phyloP scores from a whole-genome alignment of 345 rosid species.

The Raphanus sativus region DNA sequence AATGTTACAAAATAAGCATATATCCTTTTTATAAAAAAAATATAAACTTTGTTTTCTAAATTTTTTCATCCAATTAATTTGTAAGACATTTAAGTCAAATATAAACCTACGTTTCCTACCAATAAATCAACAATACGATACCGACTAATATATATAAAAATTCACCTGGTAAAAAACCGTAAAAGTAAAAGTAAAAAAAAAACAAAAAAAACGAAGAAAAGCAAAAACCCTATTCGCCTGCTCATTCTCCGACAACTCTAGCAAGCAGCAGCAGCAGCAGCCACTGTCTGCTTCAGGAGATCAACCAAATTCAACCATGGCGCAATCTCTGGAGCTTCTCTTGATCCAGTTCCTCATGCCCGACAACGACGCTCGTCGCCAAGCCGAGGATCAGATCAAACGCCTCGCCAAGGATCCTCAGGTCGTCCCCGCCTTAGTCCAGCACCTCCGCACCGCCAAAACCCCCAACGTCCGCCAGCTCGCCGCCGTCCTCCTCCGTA shows the following conservation, averaged over 20 bases:
- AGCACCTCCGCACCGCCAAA: constrained; percentile 99
- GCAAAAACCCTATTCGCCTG: constrained; percentile 34
- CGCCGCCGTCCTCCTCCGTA: constrained; percentile 97
- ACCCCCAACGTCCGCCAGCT: constrained; percentile 97
- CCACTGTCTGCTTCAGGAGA: constrained; percentile 27
- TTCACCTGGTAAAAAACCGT: neutral
- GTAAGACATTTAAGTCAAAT: no score
- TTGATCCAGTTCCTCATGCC: constrained; percentile 98
- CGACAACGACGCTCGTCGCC: constrained; percentile 93
- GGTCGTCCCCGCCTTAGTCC: constrained; percentile 90
- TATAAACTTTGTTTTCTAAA: no score
- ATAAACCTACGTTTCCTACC: neutral
- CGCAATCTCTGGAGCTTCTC: constrained; percentile 86
- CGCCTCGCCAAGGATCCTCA: constrained; percentile 95
- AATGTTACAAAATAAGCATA: no score
- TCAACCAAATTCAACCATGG: constrained; percentile 45
- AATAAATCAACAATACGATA: neutral
- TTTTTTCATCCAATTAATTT: no score
- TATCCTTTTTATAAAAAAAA: no score
- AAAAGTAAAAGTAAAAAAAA: neutral
- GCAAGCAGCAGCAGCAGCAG: constrained; percentile 18
- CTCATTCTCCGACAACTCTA: neutral
- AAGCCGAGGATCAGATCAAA: constrained; percentile 98
- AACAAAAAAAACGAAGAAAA: neutral
- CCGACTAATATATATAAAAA: neutral